Percentiles rank a stretch among this genome's conserved stretches.
Evolutionary conservation across 2,329 filamentous ascomycete genomes (phyloP).

Genomic region (Apiospora marii): DNA sequence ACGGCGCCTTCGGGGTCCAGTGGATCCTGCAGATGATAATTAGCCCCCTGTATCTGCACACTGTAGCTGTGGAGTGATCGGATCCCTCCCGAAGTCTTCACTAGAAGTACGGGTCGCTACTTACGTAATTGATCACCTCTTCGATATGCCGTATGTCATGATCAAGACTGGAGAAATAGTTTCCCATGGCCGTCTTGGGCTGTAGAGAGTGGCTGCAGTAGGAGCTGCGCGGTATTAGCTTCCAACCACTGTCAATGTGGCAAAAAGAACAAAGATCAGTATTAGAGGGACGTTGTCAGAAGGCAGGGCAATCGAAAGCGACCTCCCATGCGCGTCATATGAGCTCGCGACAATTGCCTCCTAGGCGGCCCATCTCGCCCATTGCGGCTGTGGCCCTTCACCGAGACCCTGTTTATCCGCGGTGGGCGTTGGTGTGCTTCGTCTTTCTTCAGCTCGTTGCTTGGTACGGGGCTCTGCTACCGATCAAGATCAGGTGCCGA

Average conservation of each 20-base stretch:
- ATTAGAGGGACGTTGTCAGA: background rate
- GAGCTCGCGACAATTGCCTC: background rate
- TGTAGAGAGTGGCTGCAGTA: background rate
- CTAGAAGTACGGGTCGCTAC: slow-evolving; percentile 2
- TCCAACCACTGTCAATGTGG: background rate
- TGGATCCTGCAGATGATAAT: slow-evolving; percentile 29
- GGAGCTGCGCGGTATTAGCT: background rate
- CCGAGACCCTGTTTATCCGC: background rate
- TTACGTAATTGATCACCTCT: slow-evolving; percentile 36
- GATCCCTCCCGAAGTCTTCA: background rate
- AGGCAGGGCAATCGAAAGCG: background rate
- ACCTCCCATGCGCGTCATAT: background rate
- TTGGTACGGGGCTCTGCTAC: background rate
- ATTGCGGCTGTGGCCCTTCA: slow-evolving; percentile 1
- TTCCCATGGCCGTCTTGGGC: slow-evolving; percentile 27
- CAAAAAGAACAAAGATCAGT: background rate
- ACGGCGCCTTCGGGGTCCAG: slow-evolving; percentile 35
- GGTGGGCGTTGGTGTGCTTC: background rate
- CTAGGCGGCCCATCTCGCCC: background rate
- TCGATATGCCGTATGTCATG: slow-evolving; percentile 28
- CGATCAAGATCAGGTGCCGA: background rate
- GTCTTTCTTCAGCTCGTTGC: background rate
- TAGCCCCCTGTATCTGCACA: background rate
- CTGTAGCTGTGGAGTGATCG: background rate
- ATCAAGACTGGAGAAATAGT: slow-evolving; percentile 34